Percentiles rank a stretch among this genome's conserved stretches.
Evolutionary conservation across 805 yeast species (phyloP).

Genomic region (Martiniozyma abietophila): DNA sequence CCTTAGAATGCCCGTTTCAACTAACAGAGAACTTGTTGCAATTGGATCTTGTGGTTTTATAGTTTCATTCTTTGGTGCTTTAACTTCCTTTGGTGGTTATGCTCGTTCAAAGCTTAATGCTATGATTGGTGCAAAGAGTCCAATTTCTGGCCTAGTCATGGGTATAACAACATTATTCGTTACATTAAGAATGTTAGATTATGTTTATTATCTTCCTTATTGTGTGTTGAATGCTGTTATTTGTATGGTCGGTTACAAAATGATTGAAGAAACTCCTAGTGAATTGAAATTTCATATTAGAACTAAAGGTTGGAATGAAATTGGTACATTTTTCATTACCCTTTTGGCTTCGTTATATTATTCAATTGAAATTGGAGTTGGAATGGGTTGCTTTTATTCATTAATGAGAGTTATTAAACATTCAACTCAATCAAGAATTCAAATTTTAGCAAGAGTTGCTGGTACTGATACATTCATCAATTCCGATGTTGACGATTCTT

Average conservation of each 20-base stretch:
- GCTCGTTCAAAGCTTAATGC: slow-evolving; percentile 89
- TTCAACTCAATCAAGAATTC: slow-evolving; percentile 75
- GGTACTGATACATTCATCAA: slow-evolving; percentile 56
- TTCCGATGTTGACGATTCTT: slow-evolving; percentile 45
- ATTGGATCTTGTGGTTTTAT: slow-evolving; percentile 67
- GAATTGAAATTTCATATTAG: slow-evolving; percentile 67
- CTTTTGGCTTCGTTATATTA: slow-evolving; percentile 53
- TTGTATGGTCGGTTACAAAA: slow-evolving; percentile 63
- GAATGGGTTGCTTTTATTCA: slow-evolving; percentile 77
- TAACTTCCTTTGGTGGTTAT: slow-evolving; percentile 94
- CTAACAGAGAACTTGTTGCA: slow-evolving; percentile 87
- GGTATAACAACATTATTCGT: slow-evolving; percentile 66
- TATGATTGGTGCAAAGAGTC: slow-evolving; percentile 79
- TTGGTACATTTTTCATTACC: slow-evolving; percentile 59
- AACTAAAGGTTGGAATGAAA: slow-evolving; percentile 69
- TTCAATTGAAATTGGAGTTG: slow-evolving; percentile 85
- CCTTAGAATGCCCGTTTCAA: slow-evolving; percentile 64
- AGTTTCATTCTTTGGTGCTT: slow-evolving; percentile 51
- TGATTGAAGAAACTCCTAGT: slow-evolving; percentile 76
- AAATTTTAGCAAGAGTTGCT: slow-evolving; percentile 63
- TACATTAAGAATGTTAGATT: slow-evolving; percentile 47
- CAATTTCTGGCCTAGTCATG: slow-evolving; percentile 75
- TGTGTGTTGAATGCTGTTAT: slow-evolving; percentile 77
- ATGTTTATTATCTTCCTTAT: slow-evolving; percentile 64
- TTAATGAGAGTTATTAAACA: slow-evolving; percentile 70